phyloP scores from a whole-genome alignment of 371 early-diverging fungal genomes.

The Rhizopus delemar region DNA sequence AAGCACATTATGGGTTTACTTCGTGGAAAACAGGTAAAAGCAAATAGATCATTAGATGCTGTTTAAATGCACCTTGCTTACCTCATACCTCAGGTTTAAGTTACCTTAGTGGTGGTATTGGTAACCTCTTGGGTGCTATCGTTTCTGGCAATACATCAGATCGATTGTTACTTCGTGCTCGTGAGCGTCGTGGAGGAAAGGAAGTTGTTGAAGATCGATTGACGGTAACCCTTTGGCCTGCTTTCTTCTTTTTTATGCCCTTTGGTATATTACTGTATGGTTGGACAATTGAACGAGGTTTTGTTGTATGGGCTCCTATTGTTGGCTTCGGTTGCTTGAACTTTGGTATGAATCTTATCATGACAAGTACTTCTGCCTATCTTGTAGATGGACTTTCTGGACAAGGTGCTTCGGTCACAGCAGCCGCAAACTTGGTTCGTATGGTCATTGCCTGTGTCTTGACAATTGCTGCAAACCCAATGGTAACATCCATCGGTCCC shows the following conservation, averaged over 20 bases:
- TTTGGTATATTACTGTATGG: conserved; percentile 57
- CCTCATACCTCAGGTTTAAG: conserved; percentile 30
- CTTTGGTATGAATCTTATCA: conserved; percentile 59
- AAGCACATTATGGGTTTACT: conserved; percentile 34
- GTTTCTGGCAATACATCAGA: conserved; percentile 42
- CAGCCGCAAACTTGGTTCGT: conserved; percentile 45
- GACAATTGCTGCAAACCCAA: conserved; percentile 33
- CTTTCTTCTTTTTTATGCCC: conserved; percentile 41
- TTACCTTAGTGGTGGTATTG: conserved; percentile 46
- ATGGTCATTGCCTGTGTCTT: conserved; percentile 48
- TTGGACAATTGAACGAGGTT: conserved; percentile 45
- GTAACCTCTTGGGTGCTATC: conserved; percentile 41
- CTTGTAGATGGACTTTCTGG: conserved; percentile 48
- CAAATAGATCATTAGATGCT: neutral
- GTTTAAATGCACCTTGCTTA: neutral
- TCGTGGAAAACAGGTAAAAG: conserved; percentile 49
- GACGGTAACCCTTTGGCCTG: conserved; percentile 44
- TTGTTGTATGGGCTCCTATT: conserved; percentile 51
- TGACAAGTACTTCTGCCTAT: conserved; percentile 45
- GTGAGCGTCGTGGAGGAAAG: conserved; percentile 27
- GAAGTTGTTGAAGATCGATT: conserved; percentile 43
- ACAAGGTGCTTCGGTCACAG: conserved; percentile 46
- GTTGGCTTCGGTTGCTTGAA: conserved; percentile 55
- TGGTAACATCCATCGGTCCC: conserved; percentile 27
- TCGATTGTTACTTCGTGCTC: conserved; percentile 31